Evolutionary conservation across 352 stramenopile species (phyloP).

Genomic region (Phytophthora pluvialis): DNA sequence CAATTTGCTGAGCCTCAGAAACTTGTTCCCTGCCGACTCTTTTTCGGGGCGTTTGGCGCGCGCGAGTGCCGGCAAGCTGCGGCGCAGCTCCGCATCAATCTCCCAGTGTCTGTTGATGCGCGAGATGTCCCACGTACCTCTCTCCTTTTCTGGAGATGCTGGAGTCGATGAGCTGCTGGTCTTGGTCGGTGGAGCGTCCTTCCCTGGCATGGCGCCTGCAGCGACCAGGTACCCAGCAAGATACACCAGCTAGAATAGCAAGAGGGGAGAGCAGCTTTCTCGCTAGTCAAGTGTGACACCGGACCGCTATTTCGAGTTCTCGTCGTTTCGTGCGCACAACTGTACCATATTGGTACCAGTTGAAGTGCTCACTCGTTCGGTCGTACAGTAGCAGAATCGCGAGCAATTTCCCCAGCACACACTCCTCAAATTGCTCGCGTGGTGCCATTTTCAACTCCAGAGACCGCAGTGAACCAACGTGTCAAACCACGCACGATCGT

Average conservation of each 20-base stretch:
- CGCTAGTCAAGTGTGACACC: not conserved
- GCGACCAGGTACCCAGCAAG: not conserved
- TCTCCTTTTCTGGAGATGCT: slow-evolving; percentile 1
- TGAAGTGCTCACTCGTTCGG: slow-evolving; percentile 19
- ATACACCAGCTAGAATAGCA: not conserved
- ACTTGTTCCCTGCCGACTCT: slow-evolving; percentile 65
- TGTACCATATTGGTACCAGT: slow-evolving; percentile 23
- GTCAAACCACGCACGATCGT: too few species aligned
- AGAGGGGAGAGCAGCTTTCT: not conserved
- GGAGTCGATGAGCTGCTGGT: not conserved
- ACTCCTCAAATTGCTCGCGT: too few species aligned
- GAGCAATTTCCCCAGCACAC: too few species aligned
- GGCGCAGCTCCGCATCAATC: slow-evolving; percentile 66
- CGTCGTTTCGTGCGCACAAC: slow-evolving; percentile 29
- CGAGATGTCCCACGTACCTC: slow-evolving; percentile 67
- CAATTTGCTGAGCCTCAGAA: slow-evolving; percentile 67
- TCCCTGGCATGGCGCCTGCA: slow-evolving; percentile 16
- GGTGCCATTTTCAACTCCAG: too few species aligned
- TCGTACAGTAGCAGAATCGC: too few species aligned
- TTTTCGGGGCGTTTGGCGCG: slow-evolving; percentile 52
- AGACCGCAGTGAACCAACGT: too few species aligned
- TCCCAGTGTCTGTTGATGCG: slow-evolving; percentile 78
- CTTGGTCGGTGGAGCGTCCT: slow-evolving; percentile 20
- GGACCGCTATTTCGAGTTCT: slow-evolving; percentile 25
- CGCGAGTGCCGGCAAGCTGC: slow-evolving; percentile 64